Percentiles rank a stretch among this genome's conserved stretches.
Evolutionary conservation across 176 grass and related monocot species (phyloP).

Genomic region (Triticum monococcum): DNA sequence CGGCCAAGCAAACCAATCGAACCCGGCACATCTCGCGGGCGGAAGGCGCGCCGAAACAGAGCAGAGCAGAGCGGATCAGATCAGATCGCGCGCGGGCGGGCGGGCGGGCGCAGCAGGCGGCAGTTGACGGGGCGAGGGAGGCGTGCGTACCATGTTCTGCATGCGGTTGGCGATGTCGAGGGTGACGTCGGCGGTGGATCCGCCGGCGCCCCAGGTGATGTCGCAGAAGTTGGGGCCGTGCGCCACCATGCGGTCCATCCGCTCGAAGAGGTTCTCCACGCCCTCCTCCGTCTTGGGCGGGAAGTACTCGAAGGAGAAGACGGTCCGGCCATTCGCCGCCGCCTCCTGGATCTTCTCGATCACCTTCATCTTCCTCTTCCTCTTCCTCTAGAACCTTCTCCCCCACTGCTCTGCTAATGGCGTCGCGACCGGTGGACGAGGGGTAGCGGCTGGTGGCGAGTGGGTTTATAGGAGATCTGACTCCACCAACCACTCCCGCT

Average conservation of each 20-base stretch:
- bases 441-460: constrained; percentile 1
- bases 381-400: neutral
- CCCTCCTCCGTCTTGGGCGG: constrained; percentile 88
- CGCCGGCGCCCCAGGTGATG: constrained; percentile 94
- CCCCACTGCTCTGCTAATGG: constrained; percentile 13
- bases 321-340: constrained; percentile 57
- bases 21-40: neutral
- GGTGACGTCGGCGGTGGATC: constrained; percentile 89
- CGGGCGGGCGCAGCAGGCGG: neutral
- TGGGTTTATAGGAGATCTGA: constrained; percentile 48
- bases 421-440: neutral
- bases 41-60: neutral
- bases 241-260: constrained; percentile 89
- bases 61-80: neutral
- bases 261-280: constrained; percentile 87
- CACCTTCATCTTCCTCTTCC: constrained; percentile 71
- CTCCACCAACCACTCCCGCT: constrained; percentile 29
- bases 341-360: constrained; percentile 68
- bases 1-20: too few species aligned
- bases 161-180: constrained; percentile 84
- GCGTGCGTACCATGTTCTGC: constrained; percentile 75
- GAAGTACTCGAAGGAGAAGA: constrained; percentile 94
- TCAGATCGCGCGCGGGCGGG: constrained; percentile 22
- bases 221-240: constrained; percentile 85
- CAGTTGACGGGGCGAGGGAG: neutral